Base-by-base conservation (phyloP, 2,329 filamentous ascomycete genomes). In the Aspergillus bombycis region DNA sequence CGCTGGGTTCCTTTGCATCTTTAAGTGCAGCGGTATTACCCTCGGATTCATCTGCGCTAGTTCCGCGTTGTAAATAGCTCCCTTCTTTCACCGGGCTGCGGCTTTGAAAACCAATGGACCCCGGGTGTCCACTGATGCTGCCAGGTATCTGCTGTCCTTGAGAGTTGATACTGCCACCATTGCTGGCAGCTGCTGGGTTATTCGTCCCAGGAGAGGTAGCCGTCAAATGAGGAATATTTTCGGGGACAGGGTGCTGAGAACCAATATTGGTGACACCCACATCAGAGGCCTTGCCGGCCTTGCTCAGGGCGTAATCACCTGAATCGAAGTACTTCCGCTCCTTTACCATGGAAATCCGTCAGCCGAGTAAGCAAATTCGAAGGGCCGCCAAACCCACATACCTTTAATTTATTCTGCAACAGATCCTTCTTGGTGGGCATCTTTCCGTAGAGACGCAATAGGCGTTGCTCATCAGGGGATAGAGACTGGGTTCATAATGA, bases 261-360 rank as follows among this genome's bases (percentile, higher is more conserved):
- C 95, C 95, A 75, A 99, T 92, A 74, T 91, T 91, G 76, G 94
- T 96, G 65, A 96, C 92, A 76, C 96, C 94, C 74, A 95, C 91
- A 76, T 95, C 91, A 75, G 94, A 92, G 78, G 93, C 93, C 83
- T 98, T 98, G 81, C 95, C 95, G 64, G 95, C 95, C 84, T 97
- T 97, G 80, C 91, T 94, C 82, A 97, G 91, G 75, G 94, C 94
- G 75, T 97, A 97, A 83, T 97, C 93, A 75, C 93, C 94, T 65
- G 91, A 95, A 84, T 97, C 93, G 81, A 97, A 97, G 84, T 97
- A 97, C 84, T 96, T 99, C 84, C 95, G 94, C 80, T 98, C 95
- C 87, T 89, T 71, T 16, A 46, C n/a, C 54, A 56, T 41, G 21
- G 21, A 30, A 55, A 38, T 12, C 52, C 32, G 34, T 55, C 21